These are phyloP conservation scores for Alternaria sp. DNA, from an alignment of 2,329 filamentous ascomycete species.

Conservation along the genomic window DNA sequence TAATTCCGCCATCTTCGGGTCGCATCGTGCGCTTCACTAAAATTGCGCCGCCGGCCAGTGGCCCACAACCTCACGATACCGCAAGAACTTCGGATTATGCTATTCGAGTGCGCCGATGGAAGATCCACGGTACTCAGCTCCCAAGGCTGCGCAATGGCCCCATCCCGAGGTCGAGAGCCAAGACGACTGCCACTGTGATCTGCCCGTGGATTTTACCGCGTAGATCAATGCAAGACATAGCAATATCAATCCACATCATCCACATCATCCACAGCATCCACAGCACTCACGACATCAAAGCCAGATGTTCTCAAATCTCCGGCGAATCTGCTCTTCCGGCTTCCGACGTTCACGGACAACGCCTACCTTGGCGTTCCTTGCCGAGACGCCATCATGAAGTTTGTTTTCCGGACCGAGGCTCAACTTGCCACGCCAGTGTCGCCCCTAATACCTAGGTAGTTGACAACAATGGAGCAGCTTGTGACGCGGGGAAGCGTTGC, in stretches of 20 bases:
- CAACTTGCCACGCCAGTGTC: neutral
- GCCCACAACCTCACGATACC: conserved; percentile 15
- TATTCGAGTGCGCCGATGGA: neutral
- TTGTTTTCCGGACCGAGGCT: conserved; percentile 17
- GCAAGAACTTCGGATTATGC: conserved; percentile 12
- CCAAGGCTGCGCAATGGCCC: neutral
- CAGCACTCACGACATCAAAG: neutral
- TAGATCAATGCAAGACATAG: conserved; percentile 7
- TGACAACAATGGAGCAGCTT: conserved; percentile 9
- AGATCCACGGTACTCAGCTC: neutral
- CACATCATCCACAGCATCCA: neutral
- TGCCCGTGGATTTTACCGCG: neutral
- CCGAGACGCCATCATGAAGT: conserved; percentile 3
- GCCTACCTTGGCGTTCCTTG: neutral
- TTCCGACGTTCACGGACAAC: neutral
- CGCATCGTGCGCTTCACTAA: conserved; percentile 6
- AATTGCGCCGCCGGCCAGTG: conserved; percentile 12
- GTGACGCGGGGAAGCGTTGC: conserved; percentile 6
- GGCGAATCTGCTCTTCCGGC: conserved; percentile 7
- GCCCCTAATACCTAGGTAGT: neutral
- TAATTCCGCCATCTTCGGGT: neutral
- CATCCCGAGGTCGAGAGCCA: neutral
- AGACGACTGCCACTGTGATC: neutral
- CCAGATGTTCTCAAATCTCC: neutral
- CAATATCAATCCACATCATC: neutral